phyloP scores from a whole-genome alignment of 495 filamentous ascomycete genomes.

The Penicillium ucsense region DNA sequence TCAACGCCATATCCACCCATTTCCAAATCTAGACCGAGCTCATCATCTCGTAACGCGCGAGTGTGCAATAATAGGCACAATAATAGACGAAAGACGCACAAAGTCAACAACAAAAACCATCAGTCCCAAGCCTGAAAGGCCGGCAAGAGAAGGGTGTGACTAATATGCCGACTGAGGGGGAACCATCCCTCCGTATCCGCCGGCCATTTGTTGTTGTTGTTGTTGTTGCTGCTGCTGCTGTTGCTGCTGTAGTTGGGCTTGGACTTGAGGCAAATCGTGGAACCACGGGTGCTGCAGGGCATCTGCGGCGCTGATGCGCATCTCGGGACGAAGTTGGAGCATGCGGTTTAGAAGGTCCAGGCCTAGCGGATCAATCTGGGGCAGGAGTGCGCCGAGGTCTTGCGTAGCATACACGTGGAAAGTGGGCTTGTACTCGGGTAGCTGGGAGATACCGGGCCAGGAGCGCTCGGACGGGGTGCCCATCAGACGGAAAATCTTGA shows the following conservation, averaged over 20 bases:
- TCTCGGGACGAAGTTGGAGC: conserved; percentile 88
- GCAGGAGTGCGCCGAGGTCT: conserved; percentile 72
- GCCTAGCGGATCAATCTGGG: conserved; percentile 77
- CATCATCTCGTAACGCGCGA: conserved; percentile 24
- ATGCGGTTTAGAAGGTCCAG: conserved; percentile 80
- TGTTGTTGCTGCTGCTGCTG: conserved; percentile 37
- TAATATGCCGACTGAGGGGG: conserved; percentile 30
- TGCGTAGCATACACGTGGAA: conserved; percentile 96
- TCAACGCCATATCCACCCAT: conserved; percentile 30
- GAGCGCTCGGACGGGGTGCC: conserved; percentile 85
- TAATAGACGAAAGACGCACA: neutral
- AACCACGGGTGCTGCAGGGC: conserved; percentile 92
- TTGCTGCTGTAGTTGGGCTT: conserved; percentile 41
- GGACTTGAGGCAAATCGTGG: conserved; percentile 47
- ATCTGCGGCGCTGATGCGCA: conserved; percentile 75
- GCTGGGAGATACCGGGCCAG: conserved; percentile 83
- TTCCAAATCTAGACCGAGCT: conserved; percentile 23
- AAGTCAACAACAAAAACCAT: no score
- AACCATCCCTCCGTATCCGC: conserved; percentile 33
- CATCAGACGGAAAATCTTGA: conserved; percentile 96
- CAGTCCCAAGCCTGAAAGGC: neutral
- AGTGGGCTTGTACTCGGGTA: conserved; percentile 88
- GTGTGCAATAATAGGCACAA: neutral
- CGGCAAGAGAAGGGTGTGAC: neutral
- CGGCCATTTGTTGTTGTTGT: conserved; percentile 36